Evolutionary conservation across 345 rosid species (phyloP), one percentile per base, ranked within the genome.

Genomic region (Leavenworthia alabamica): DNA sequence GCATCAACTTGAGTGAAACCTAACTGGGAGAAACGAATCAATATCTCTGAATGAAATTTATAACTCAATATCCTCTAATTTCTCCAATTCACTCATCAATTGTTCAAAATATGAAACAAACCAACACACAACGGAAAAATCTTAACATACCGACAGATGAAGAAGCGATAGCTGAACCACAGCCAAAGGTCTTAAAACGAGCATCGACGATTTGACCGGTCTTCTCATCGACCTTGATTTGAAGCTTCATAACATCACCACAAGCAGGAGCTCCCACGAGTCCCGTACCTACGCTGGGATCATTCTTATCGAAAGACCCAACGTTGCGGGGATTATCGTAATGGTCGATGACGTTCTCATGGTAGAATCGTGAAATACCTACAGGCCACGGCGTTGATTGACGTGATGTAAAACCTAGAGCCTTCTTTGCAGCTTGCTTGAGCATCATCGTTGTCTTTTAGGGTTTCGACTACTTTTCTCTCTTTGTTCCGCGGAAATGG

Each of bases 181-280:
- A 94, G 9, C 99, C 99, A 56, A 94, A 94, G 53, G 99, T 94
- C 86, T 94, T 94, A 64, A 94, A 94, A 17, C 99, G 67, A 55
- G 99, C 97, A 65, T 94, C 97, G 3, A 76, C 62, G 67, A 94
- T 94, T 73, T 88, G 75, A 4, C 95, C 97, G 10, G 88, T 82
- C 60, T 78, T 68, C 44, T 94, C 93, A 62, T 94, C 96, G 42
- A 90, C 90, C 83, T 73, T 94, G 40, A 94, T 90, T 58, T 94
- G 99, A 19, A 94, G 86, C 86, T 94, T 94, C 99, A 90, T 94
- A 3, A 94, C 96, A 72, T 94, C 99, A 4, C 97, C 99, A 26
- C 99, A 94, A 0, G 99, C 96, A 0, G 99, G 99, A 8, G 99
- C 99, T 0, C 99, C 99, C 4, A 94, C 99, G 35, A 94, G 82